Percentiles rank a stretch among this genome's conserved stretches.
Conservation (phyloP, 306 rosid genomes). For the Cucumis cinereus region DNA sequence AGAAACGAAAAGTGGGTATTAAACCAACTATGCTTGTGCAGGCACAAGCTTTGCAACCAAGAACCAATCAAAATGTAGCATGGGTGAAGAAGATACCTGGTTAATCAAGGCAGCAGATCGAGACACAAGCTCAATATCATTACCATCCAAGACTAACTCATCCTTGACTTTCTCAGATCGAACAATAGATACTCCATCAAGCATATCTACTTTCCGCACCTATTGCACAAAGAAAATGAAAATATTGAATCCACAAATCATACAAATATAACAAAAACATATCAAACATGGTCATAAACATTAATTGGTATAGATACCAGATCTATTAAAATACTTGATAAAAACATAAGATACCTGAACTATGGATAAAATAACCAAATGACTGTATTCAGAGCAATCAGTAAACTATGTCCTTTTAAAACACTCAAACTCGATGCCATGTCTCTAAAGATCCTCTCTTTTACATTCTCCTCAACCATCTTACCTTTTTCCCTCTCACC, state of each 20-base stretch:
- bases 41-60: not conserved
- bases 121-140: slow-evolving; percentile 72
- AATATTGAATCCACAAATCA: not conserved
- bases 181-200: slow-evolving; percentile 42
- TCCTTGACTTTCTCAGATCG: slow-evolving; percentile 84
- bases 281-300: not conserved
- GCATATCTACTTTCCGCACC: slow-evolving; percentile 86
- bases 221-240: not conserved
- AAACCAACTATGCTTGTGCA: not conserved
- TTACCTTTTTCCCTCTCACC: not conserved
- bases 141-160: slow-evolving; percentile 64
- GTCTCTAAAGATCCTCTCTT: not conserved
- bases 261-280: not conserved
- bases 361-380: not conserved
- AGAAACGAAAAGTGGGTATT: not conserved
- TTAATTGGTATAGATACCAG: too few species aligned
- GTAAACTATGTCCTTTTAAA: not conserved
- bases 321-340: not conserved
- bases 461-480: not conserved
- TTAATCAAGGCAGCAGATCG: slow-evolving; percentile 62
- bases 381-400: not conserved
- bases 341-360: not conserved
- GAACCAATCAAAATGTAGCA: not conserved
- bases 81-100: slow-evolving; percentile 29
- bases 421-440: not conserved